These are phyloP conservation scores for Pseudocercospora ulei DNA, from an alignment of 2,329 filamentous ascomycete genomes.

Conservation along the genomic window DNA sequence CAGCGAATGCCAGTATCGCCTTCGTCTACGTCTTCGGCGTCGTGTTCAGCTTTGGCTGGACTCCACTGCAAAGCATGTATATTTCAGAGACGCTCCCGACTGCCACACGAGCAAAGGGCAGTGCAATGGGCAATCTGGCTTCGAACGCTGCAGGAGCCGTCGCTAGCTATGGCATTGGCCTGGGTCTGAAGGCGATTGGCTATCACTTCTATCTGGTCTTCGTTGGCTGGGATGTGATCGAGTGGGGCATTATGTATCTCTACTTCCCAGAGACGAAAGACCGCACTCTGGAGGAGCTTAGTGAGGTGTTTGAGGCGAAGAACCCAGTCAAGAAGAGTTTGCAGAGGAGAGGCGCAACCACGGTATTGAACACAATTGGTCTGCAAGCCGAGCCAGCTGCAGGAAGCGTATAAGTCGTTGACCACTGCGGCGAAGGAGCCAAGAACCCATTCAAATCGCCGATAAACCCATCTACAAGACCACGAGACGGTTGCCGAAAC, in stretches of 20 bases:
- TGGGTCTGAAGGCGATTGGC: constrained; percentile 25
- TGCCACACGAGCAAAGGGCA: constrained; percentile 35
- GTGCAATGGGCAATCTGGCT: constrained; percentile 34
- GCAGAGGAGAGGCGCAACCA: constrained; percentile 8
- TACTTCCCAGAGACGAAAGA: constrained; percentile 36
- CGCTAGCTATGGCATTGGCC: constrained; percentile 30
- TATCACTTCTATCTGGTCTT: constrained; percentile 28
- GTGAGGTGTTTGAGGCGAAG: constrained; percentile 22
- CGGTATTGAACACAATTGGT: constrained; percentile 7
- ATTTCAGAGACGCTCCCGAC: constrained; percentile 36
- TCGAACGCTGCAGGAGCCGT: constrained; percentile 41
- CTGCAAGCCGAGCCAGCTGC: constrained; percentile 1
- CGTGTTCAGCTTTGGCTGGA: constrained; percentile 37
- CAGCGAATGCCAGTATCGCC: constrained; percentile 35
- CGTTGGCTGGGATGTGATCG: constrained; percentile 30
- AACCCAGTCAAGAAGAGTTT: constrained; percentile 32
- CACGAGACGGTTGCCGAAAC: no score
- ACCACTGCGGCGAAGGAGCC: no score
- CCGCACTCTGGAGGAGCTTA: constrained; percentile 30
- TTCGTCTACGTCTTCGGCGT: constrained; percentile 38
- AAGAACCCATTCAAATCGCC: no score
- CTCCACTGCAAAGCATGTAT: constrained; percentile 36
- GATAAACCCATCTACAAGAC: no score
- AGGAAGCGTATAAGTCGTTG: neutral
- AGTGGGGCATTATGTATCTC: constrained; percentile 30